phyloP scores from a whole-genome alignment of 2,329 filamentous ascomycete genomes.

The Exophiala aquamarina region DNA sequence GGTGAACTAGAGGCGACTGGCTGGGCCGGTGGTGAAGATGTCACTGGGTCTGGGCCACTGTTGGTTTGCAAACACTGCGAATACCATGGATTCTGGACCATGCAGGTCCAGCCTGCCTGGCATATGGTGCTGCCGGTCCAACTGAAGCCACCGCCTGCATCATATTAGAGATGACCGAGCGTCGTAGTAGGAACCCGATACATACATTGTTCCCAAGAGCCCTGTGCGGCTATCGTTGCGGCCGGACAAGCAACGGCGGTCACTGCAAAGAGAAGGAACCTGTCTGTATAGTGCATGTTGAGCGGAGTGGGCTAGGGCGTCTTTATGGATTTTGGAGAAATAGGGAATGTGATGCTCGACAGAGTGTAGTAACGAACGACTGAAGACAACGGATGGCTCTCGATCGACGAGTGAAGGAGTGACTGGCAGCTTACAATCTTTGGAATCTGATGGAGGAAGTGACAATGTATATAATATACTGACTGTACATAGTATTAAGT shows the following conservation, averaged over 20 bases:
- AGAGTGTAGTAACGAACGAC: conserved; percentile 6
- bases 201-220: conserved; percentile 23
- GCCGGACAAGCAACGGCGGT: conserved; percentile 14
- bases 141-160: conserved; percentile 34
- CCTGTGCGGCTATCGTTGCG: conserved; percentile 7
- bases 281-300: conserved; percentile 16
- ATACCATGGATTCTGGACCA: conserved; percentile 36
- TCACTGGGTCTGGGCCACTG: background rate
- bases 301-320: background rate
- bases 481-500: too few species aligned
- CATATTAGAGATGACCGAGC: conserved; percentile 28
- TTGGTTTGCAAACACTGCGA: conserved; percentile 36
- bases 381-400: conserved; percentile 17
- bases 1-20: background rate
- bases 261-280: conserved; percentile 10
- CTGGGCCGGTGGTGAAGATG: conserved; percentile 1
- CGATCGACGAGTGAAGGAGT: conserved; percentile 22
- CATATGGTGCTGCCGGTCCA: conserved; percentile 38
- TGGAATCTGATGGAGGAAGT: too few species aligned
- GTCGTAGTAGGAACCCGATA: background rate
- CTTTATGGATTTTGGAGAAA: background rate
- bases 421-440: conserved; percentile 2
- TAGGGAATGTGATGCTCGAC: conserved; percentile 2
- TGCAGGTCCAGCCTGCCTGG: conserved; percentile 35
- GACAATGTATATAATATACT: too few species aligned